phyloP scores from a whole-genome alignment of 352 stramenopile genomes.

The Globisporangium emineosum region DNA sequence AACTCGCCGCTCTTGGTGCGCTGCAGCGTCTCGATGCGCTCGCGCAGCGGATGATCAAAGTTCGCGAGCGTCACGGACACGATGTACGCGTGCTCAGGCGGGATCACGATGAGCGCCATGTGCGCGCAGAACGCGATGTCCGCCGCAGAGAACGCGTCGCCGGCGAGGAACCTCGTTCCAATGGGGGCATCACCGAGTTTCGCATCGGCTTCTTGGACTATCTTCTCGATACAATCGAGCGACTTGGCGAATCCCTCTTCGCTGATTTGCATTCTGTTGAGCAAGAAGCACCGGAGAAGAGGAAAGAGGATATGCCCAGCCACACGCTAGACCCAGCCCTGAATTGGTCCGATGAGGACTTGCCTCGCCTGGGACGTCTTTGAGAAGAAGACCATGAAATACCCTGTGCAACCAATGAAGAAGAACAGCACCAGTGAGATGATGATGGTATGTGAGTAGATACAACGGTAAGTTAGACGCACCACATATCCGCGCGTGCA shows the following conservation, averaged over 20 bases:
- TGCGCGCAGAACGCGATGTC: constrained; percentile 53
- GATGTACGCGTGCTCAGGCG: constrained; percentile 33
- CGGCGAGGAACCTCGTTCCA: constrained; percentile 32
- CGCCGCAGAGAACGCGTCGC: constrained; percentile 34
- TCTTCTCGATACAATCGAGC: constrained; percentile 24
- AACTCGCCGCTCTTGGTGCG: constrained; percentile 36
- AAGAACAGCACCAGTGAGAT: neutral
- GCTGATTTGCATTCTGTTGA: constrained; percentile 28
- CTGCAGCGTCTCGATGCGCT: constrained; percentile 23
- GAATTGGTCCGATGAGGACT: constrained; percentile 17
- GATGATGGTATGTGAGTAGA: neutral
- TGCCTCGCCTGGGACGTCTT: constrained; percentile 15
- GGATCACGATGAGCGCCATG: constrained; percentile 30
- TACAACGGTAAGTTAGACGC: neutral
- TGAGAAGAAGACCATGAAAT: constrained; percentile 26
- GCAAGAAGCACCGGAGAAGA: constrained; percentile 22
- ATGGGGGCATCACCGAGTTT: constrained; percentile 31
- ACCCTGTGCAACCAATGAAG: constrained; percentile 17
- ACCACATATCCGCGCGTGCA: constrained; percentile 24
- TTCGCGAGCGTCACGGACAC: constrained; percentile 21
- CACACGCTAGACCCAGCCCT: constrained; percentile 15
- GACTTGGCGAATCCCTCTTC: constrained; percentile 18
- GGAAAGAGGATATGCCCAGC: constrained; percentile 20
- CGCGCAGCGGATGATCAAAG: constrained; percentile 20
- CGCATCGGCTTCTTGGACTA: constrained; percentile 22